These are phyloP conservation scores for Boeremia exigua DNA, from an alignment of 2,329 filamentous ascomycete species.

Conservation along the genomic window DNA sequence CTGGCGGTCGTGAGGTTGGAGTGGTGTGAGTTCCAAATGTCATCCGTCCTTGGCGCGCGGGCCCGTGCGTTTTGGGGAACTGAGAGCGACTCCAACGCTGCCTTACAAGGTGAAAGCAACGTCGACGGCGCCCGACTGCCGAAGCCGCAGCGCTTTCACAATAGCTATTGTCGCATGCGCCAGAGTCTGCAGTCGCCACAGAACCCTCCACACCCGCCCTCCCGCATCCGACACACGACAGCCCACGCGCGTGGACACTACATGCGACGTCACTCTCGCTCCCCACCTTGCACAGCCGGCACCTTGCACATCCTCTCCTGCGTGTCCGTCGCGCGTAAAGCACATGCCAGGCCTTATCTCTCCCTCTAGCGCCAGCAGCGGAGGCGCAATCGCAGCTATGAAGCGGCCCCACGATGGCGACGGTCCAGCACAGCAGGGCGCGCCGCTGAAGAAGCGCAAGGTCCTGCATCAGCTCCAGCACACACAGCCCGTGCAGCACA, in stretches of 20 bases:
- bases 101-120: slow-evolving; percentile 23
- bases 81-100: slow-evolving; percentile 21
- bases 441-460: slow-evolving; percentile 44
- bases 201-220: neutral
- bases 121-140: slow-evolving; percentile 10
- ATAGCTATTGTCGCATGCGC: slow-evolving; percentile 15
- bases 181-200: slow-evolving; percentile 11
- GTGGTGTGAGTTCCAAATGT: slow-evolving; percentile 30
- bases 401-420: slow-evolving; percentile 40
- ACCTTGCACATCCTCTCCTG: slow-evolving; percentile 4
- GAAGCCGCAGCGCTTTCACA: slow-evolving; percentile 14
- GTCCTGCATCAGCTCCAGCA: slow-evolving; percentile 43
- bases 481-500: slow-evolving; percentile 42
- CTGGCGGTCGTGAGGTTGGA: slow-evolving; percentile 35
- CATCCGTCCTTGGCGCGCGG: slow-evolving; percentile 13
- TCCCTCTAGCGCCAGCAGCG: slow-evolving; percentile 38
- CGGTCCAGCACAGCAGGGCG: slow-evolving; percentile 25
- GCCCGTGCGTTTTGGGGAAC: slow-evolving; percentile 28
- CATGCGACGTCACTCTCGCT: slow-evolving; percentile 19
- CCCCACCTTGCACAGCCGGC: slow-evolving; percentile 19
- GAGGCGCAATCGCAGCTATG: slow-evolving; percentile 42
- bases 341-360: slow-evolving; percentile 44
- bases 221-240: slow-evolving; percentile 10
- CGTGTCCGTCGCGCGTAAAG: slow-evolving; percentile 20
- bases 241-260: slow-evolving; percentile 11